Conservation (phyloP, 2,329 filamentous ascomycete species). For the Xylariaceae sp. region DNA sequence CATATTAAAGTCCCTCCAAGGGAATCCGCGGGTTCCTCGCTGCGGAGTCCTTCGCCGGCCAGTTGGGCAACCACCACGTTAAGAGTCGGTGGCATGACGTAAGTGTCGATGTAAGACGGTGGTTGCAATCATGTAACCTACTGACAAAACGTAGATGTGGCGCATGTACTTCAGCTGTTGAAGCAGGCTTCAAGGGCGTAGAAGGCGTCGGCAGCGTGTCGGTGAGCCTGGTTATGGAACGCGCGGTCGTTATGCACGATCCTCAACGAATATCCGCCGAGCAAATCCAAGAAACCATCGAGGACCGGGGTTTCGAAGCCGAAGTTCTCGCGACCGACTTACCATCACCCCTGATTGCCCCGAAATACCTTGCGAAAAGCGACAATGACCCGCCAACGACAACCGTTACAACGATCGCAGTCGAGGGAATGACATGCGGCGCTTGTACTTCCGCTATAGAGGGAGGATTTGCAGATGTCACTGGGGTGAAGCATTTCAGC, state of each 20-base stretch:
- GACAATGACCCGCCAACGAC: conserved; percentile 36
- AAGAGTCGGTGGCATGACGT: conserved; percentile 84
- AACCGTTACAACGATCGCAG: conserved; percentile 69
- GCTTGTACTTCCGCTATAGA: conserved; percentile 86
- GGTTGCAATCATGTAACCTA: background rate
- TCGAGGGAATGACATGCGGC: conserved; percentile 89
- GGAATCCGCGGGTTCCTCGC: conserved; percentile 27
- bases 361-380: conserved; percentile 29
- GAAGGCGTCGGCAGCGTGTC: conserved; percentile 81
- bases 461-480: conserved; percentile 69
- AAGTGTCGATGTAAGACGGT: conserved; percentile 3
- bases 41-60: conserved; percentile 37
- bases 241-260: conserved; percentile 91
- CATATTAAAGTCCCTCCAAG: conserved; percentile 43
- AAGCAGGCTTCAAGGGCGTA: conserved; percentile 80
- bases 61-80: conserved; percentile 88
- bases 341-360: conserved; percentile 47
- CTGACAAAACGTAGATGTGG: conserved; percentile 65
- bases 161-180: conserved; percentile 92
- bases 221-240: conserved; percentile 90
- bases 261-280: conserved; percentile 68
- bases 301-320: conserved; percentile 89
- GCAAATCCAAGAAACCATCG: conserved; percentile 77
- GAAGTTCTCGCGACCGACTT: conserved; percentile 80
- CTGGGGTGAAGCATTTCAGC: conserved; percentile 70